Evolutionary conservation across 2,329 filamentous ascomycete genomes (phyloP).

Genomic region (Hypoxylon sp.): DNA sequence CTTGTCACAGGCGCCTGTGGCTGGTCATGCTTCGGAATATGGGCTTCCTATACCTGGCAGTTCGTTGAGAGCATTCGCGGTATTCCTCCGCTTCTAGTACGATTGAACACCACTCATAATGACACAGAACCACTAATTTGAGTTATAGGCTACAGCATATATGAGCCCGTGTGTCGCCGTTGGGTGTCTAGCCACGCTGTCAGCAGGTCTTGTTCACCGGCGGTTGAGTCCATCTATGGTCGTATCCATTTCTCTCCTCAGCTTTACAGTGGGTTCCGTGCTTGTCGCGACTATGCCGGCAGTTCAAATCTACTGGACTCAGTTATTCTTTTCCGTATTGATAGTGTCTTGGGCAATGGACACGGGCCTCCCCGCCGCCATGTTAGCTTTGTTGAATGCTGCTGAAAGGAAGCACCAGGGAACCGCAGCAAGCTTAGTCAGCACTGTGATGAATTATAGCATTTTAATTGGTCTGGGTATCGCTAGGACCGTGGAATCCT

Average conservation of each 20-base stretch:
- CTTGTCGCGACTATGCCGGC: conserved; percentile 65
- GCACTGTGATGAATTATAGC: conserved; percentile 76
- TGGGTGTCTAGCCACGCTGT: conserved; percentile 51
- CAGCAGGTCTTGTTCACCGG: conserved; percentile 51
- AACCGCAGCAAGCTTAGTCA: conserved; percentile 46
- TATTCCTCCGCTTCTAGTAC: conserved; percentile 53
- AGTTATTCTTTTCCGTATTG: conserved; percentile 71
- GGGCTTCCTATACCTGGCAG: conserved; percentile 59
- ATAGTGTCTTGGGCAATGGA: conserved; percentile 76
- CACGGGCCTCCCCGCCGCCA: conserved; percentile 75
- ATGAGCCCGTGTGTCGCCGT: conserved; percentile 45
- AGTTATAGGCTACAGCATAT: conserved; percentile 51
- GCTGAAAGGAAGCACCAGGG: conserved; percentile 59
- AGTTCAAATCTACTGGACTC: conserved; percentile 74
- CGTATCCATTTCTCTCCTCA: conserved; percentile 61
- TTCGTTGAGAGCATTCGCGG: conserved; percentile 56
- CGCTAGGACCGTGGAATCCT: conserved; percentile 73
- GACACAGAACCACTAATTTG: conserved; percentile 30
- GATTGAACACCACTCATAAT: background rate
- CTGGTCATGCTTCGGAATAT: conserved; percentile 61
- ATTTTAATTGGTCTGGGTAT: conserved; percentile 77
- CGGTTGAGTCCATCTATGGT: conserved; percentile 53
- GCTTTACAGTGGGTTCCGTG: conserved; percentile 61
- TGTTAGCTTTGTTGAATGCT: conserved; percentile 70
- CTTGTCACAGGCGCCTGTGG: conserved; percentile 60